Evolutionary conservation across 2,329 filamentous ascomycete genomes (phyloP).

Genomic region (Calonectria ilicicola): DNA sequence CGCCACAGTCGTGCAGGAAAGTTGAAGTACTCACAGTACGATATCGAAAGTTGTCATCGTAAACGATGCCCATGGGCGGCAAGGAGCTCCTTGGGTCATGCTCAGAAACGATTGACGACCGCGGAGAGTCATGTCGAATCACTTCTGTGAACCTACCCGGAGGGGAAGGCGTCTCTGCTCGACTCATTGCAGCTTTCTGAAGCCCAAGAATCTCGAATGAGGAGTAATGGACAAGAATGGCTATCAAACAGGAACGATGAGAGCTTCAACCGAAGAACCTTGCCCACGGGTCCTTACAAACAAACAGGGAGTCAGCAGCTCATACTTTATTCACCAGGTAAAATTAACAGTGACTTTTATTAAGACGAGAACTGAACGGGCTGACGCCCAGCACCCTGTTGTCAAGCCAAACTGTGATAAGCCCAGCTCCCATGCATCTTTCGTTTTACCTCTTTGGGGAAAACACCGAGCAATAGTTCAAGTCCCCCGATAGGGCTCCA

Average conservation of each 20-base stretch:
- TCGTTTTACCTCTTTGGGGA: background rate
- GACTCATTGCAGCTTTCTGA: background rate
- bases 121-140: background rate
- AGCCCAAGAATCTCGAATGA: background rate
- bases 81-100: conserved; percentile 1
- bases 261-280: background rate
- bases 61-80: background rate
- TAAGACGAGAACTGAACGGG: no score
- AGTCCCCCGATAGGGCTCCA: background rate
- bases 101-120: background rate
- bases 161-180: conserved; percentile 7
- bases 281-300: background rate
- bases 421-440: background rate
- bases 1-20: background rate
- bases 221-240: background rate
- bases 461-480: background rate
- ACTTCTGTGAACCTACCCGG: background rate
- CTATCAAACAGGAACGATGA: no score
- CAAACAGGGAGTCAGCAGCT: background rate
- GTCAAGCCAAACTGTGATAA: background rate
- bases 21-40: background rate
- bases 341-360: background rate
- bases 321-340: background rate
- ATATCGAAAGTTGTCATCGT: conserved; percentile 13
- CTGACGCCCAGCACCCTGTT: no score